A percentile compares a stretch with the other conserved stretches of the same genome.
These are phyloP conservation scores for Aspergillus ellipticus DNA, from an alignment of 495 filamentous ascomycete species.

Conservation along the genomic window DNA sequence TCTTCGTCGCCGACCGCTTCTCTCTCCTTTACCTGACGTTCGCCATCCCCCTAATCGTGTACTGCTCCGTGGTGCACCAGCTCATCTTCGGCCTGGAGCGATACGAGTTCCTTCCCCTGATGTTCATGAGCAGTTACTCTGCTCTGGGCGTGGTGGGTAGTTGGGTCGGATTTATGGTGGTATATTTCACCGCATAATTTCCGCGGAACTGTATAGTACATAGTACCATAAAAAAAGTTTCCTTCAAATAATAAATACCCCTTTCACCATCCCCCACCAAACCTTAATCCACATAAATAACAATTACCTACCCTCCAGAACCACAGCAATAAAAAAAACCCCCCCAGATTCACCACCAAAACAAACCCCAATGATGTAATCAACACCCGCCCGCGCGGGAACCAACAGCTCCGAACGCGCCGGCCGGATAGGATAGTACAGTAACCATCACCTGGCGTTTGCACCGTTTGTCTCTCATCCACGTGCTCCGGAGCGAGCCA, in stretches of 20 bases:
- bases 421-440: no score
- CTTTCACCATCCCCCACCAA: background rate
- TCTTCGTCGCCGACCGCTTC: slow-evolving; percentile 88
- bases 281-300: background rate
- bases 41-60: slow-evolving; percentile 83
- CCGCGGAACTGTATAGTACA: background rate
- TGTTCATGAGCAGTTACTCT: slow-evolving; percentile 96
- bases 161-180: slow-evolving; percentile 92
- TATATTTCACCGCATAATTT: slow-evolving; percentile 72
- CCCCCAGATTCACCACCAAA: background rate
- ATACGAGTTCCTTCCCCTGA: slow-evolving; percentile 88
- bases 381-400: no score
- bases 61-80: slow-evolving; percentile 80
- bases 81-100: slow-evolving; percentile 71
- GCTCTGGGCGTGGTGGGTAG: slow-evolving; percentile 94
- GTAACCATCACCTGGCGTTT: no score
- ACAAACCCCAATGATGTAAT: slow-evolving; percentile 19
- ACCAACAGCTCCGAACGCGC: no score
- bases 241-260: background rate
- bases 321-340: background rate
- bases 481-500: slow-evolving; percentile 27
- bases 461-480: slow-evolving; percentile 29
- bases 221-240: no score
- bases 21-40: slow-evolving; percentile 83
- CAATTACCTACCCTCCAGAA: background rate